These are phyloP conservation scores for Sonneratia alba DNA, from an alignment of 345 rosid genomes.

Conservation along the genomic window DNA sequence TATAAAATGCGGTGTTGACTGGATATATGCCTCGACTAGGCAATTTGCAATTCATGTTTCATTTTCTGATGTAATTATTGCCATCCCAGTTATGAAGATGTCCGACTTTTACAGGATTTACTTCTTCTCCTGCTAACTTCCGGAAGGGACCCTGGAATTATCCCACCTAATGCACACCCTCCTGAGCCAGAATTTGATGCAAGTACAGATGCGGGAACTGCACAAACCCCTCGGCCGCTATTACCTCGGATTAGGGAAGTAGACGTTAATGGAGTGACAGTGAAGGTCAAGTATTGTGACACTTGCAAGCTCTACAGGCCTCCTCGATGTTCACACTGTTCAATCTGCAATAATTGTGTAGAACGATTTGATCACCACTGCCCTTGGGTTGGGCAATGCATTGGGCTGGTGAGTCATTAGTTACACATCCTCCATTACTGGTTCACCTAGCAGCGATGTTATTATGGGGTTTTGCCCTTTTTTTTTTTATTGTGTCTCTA, in stretches of 20 bases:
- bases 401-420: conserved; percentile 57
- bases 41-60: neutral
- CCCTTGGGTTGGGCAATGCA: conserved; percentile 99
- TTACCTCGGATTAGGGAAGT: conserved; percentile 89
- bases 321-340: conserved; percentile 98
- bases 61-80: neutral
- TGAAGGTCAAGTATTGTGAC: conserved; percentile 90
- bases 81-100: neutral
- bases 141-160: conserved; percentile 96
- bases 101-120: conserved; percentile 49
- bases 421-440: conserved; percentile 7
- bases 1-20: neutral
- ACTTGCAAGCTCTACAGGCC: conserved; percentile 98
- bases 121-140: conserved; percentile 80
- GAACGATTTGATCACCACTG: conserved; percentile 97
- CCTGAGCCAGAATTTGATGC: conserved; percentile 86
- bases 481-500: neutral
- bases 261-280: conserved; percentile 56
- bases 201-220: conserved; percentile 43
- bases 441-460: neutral
- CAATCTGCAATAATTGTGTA: conserved; percentile 97
- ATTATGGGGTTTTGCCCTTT: neutral
- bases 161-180: conserved; percentile 92
- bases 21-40: neutral
- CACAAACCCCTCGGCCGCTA: conserved; percentile 71